phyloP scores from a whole-genome alignment of 164 flowering plant species.

The Annona squamosa region DNA sequence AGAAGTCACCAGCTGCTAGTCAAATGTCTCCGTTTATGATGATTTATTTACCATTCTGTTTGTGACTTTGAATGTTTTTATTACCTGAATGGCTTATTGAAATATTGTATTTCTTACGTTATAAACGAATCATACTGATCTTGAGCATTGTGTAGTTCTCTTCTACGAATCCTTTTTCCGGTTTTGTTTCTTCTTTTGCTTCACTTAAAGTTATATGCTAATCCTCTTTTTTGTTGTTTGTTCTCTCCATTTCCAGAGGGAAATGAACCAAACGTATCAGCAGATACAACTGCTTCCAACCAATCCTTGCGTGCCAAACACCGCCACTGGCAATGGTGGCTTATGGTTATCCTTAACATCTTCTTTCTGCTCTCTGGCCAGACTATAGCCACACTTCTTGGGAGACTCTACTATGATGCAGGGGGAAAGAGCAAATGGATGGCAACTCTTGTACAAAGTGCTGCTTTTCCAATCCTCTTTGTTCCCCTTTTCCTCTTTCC shows the following conservation, averaged over 20 bases:
- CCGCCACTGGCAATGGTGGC: slow-evolving; percentile 25
- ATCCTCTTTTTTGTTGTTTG: neutral
- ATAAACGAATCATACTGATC: neutral
- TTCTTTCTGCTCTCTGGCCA: slow-evolving; percentile 24
- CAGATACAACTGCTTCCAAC: slow-evolving; percentile 1
- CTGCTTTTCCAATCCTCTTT: slow-evolving; percentile 22
- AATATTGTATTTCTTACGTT: neutral
- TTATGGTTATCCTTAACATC: slow-evolving; percentile 23
- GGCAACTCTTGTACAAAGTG: slow-evolving; percentile 27
- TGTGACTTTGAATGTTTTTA: no score
- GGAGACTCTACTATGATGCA: slow-evolving; percentile 24
- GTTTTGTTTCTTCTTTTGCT: neutral
- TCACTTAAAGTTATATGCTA: neutral
- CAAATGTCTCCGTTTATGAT: no score
- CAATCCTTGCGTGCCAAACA: neutral
- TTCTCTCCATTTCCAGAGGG: slow-evolving; percentile 7
- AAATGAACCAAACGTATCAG: slow-evolving; percentile 18
- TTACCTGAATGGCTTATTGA: neutral
- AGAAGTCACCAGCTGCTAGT: no score
- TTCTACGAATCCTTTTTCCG: neutral
- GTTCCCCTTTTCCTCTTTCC: slow-evolving; percentile 16
- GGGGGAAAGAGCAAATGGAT: slow-evolving; percentile 35
- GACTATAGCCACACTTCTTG: slow-evolving; percentile 19
- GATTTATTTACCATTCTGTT: no score
- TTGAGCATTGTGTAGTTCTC: neutral